phyloP scores from a whole-genome alignment of 2,329 filamentous ascomycete genomes.

The Aureobasidium sp. region DNA sequence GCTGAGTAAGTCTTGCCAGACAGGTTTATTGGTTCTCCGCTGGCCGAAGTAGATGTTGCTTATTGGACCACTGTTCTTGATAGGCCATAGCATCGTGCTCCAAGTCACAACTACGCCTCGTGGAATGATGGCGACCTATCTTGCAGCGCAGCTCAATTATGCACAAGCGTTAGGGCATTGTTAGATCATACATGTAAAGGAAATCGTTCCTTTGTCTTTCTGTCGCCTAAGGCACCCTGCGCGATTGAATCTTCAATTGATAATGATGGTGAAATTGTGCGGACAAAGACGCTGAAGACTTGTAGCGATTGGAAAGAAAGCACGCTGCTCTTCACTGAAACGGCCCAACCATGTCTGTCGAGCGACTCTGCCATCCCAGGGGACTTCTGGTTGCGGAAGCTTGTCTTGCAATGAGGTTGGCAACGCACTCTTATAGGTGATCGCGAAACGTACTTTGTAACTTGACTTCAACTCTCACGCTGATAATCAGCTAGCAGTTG shows the following conservation, averaged over 20 bases:
- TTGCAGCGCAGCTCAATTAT: too few relatives aligned
- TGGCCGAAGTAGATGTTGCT: neutral
- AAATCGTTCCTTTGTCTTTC: neutral
- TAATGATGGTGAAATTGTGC: neutral
- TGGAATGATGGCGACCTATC: too few relatives aligned
- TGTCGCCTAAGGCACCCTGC: neutral
- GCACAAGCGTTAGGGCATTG: neutral
- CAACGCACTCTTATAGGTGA: conserved; percentile 17
- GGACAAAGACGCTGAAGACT: too few relatives aligned
- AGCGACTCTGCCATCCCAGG: neutral
- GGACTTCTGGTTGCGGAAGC: conserved; percentile 76
- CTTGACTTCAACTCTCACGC: conserved; percentile 98
- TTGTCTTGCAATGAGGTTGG: conserved; percentile 67
- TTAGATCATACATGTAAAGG: too few relatives aligned
- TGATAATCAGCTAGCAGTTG: conserved; percentile 74
- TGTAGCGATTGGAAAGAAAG: neutral
- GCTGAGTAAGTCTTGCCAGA: neutral
- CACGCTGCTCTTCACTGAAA: neutral
- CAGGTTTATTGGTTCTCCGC: neutral
- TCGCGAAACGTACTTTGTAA: conserved; percentile 76
- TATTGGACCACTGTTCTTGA: too few relatives aligned
- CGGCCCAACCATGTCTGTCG: neutral
- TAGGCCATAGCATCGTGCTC: too few relatives aligned
- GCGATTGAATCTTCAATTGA: neutral
- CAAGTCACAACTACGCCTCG: too few relatives aligned